A percentile compares a stretch with the other conserved stretches of the same genome.
Conservation (phyloP, 2,329 filamentous ascomycete genomes). For the Paecilomyces sp. region DNA sequence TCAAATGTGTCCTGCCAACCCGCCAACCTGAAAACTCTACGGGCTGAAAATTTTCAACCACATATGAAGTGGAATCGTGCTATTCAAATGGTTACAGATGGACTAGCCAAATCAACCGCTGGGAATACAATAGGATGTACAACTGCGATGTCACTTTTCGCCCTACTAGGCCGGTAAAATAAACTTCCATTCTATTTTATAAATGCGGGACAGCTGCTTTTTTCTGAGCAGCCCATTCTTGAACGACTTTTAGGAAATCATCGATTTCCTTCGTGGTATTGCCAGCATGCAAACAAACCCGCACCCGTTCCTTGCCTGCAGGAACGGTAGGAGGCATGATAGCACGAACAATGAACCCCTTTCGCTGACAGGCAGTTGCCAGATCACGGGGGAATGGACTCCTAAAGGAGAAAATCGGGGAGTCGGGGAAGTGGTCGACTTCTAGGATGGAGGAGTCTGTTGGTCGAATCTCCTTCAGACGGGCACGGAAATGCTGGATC, state of each 20-base stretch:
- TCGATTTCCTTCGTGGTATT: constrained; percentile 55
- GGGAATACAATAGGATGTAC: neutral
- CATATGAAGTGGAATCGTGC: too few relatives aligned
- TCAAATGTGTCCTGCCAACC: too few relatives aligned
- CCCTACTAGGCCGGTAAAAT: neutral
- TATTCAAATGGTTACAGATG: too few relatives aligned
- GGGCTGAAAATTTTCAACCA: too few relatives aligned
- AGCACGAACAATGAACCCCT: constrained; percentile 54
- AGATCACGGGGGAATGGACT: constrained; percentile 52
- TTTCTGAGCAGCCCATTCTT: constrained; percentile 36
- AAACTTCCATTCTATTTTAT: neutral
- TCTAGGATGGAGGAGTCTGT: constrained; percentile 24
- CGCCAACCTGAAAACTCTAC: too few relatives aligned
- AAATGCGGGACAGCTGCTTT: neutral
- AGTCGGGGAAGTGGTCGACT: constrained; percentile 40
- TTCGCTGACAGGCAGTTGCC: constrained; percentile 52
- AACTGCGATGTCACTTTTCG: neutral
- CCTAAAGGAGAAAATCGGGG: constrained; percentile 59
- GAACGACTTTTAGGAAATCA: constrained; percentile 43
- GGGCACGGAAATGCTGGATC: constrained; percentile 39
- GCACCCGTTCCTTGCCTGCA: constrained; percentile 53
- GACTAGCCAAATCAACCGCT: too few relatives aligned
- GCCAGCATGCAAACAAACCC: constrained; percentile 61
- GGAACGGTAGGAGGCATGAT: constrained; percentile 66
- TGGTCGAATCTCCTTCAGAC: constrained; percentile 33